These are phyloP conservation scores for Kwoniella mangroviensis DNA, from an alignment of 768 basidiomycete species.

Conservation along the genomic window DNA sequence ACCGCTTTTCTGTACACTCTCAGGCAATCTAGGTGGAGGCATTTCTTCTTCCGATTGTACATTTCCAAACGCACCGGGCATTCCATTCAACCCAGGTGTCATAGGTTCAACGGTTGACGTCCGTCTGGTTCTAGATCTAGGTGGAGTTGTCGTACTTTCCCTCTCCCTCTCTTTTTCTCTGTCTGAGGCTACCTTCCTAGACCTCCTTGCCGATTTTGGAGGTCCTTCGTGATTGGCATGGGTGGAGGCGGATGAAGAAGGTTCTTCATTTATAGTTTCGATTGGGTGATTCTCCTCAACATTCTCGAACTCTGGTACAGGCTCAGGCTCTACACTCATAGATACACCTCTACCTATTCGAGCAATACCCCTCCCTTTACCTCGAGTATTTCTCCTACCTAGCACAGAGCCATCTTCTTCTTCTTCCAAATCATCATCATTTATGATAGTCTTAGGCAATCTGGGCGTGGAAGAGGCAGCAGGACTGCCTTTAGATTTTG, in stretches of 20 bases:
- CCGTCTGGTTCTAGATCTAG: background rate
- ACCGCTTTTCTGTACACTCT: background rate
- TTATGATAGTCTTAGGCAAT: conserved; percentile 34
- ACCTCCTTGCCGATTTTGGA: conserved; percentile 10
- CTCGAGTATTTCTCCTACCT: background rate
- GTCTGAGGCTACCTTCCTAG: conserved; percentile 13
- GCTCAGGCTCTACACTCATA: conserved; percentile 16
- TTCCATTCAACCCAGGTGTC: conserved; percentile 11
- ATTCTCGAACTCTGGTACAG: background rate
- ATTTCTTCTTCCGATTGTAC: conserved; percentile 11
- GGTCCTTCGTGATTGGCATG: conserved; percentile 1
- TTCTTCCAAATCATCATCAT: conserved; percentile 39
- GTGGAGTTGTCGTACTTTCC: conserved; percentile 10
- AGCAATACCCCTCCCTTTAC: background rate
- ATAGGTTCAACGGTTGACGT: background rate
- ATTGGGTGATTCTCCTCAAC: conserved; percentile 7
- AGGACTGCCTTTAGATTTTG: conserved; percentile 2
- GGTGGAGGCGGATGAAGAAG: background rate
- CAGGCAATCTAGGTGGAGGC: conserved; percentile 14
- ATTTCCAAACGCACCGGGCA: conserved; percentile 27
- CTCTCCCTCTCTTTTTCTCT: background rate
- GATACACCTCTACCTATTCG: conserved; percentile 11
- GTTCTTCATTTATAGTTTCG: conserved; percentile 7
- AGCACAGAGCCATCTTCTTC: conserved; percentile 19
- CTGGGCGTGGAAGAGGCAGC: conserved; percentile 15